Percentiles rank a stretch among this genome's conserved stretches.
Evolutionary conservation across 2,329 filamentous ascomycete species (phyloP).

Genomic region (Sclerotinia spermophila): DNA sequence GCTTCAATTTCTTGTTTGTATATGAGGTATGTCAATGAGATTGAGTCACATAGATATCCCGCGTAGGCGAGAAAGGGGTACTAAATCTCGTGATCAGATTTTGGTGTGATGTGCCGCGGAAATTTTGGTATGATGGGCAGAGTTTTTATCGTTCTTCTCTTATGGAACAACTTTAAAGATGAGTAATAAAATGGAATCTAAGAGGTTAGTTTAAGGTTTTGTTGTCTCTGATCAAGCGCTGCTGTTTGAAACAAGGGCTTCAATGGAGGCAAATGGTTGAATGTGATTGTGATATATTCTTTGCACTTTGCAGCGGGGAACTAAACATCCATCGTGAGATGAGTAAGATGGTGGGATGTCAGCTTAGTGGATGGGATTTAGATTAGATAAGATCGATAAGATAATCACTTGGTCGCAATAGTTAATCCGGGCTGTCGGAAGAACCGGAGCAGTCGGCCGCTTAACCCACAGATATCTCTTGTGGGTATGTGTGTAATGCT

Average conservation of each 20-base stretch:
- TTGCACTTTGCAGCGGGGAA: neutral
- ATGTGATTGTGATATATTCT: conserved; percentile 1
- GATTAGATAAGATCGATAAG: conserved; percentile 2
- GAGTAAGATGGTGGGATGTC: conserved; percentile 3
- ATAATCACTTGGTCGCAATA: neutral
- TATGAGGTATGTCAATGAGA: neutral
- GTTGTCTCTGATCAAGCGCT: neutral
- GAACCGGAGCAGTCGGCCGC: neutral
- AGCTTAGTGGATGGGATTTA: neutral
- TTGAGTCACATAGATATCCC: neutral
- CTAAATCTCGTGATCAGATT: neutral
- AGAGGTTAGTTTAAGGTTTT: conserved; percentile 10
- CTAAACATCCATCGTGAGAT: neutral
- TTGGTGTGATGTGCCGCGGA: neutral
- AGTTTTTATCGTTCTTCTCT: neutral
- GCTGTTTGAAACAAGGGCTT: conserved; percentile 1
- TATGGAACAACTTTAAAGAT: neutral
- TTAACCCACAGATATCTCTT: neutral
- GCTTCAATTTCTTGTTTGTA: neutral
- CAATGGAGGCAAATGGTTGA: neutral
- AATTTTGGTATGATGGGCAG: neutral
- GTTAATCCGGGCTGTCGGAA: neutral
- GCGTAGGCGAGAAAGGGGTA: neutral
- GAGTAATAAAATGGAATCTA: neutral
- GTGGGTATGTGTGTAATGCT: neutral